Base-by-base conservation (phyloP, 257 asterid species). In the Phtheirospermum japonicum region DNA sequence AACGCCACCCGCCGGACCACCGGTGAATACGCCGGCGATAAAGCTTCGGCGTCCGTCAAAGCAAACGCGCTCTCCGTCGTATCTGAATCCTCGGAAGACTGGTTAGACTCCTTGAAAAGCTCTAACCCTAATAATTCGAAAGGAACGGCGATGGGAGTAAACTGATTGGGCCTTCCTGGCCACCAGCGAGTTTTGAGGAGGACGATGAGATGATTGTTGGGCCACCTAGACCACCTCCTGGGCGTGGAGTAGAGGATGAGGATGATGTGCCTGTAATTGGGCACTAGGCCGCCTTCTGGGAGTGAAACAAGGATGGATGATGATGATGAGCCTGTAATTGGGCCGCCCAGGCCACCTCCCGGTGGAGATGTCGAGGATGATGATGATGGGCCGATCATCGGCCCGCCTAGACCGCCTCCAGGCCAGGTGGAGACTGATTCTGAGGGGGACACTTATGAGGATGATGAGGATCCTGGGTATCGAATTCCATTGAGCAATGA, bases 271-370 rank as follows among this genome's bases (percentile, higher is more conserved):
- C n/a, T n/a, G n/a, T 75, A 61, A 73, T 81, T 68, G 90, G 89
- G 16, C 94, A 85, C 89, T 14, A 76, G 67, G 62, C 81, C 90
- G 6, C 76, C 76, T 37, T 66, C 62, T 45, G 83, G 64, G 33
- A 46, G 60, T 9, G 64, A 9, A 53, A 82, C 14, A 13, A 67
- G 11, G 9, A 65, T 64, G 16, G 40, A 34, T 12, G 83, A 76
- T 9, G 83, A 64, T 33, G 79, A 67, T 31, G 89, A 49, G n/a
- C 67, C 30, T 8, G 59, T 75, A 59, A 73, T 82, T 70, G 92
- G 95, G 59, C 96, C 95, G 26, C 95, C 89, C 28, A 76, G 79
- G 56, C 93, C 90, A 5, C 80, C 77, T 12, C 61, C 45, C 17
- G 82, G 76, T 16, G 30, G 68, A 64, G 74, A 49, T 61, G 83